Percentiles rank a stretch among this genome's conserved stretches.
Conservation (phyloP, 768 basidiomycete genomes). For the Leccinum incarnatum region DNA sequence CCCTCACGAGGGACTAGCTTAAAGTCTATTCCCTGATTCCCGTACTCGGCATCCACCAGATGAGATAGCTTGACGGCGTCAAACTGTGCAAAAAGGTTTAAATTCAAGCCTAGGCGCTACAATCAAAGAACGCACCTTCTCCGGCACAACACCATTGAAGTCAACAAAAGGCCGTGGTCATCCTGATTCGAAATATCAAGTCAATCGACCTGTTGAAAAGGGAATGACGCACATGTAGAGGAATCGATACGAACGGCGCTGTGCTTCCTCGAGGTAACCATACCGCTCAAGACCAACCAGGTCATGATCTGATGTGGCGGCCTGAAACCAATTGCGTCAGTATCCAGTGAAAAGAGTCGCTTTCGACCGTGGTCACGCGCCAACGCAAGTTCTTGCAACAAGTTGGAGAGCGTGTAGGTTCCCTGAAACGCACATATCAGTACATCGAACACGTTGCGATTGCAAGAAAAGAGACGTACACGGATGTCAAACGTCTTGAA, state of each 20-base stretch:
- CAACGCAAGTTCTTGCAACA: slow-evolving; percentile 96
- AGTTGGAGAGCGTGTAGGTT: slow-evolving; percentile 98
- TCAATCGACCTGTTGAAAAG: neutral
- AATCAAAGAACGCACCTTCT: slow-evolving; percentile 58
- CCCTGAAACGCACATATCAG: slow-evolving; percentile 50
- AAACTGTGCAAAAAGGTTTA: slow-evolving; percentile 49
- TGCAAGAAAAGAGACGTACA: slow-evolving; percentile 39
- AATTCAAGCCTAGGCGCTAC: neutral
- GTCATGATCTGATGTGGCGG: slow-evolving; percentile 99
- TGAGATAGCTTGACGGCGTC: slow-evolving; percentile 96
- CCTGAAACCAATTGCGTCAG: slow-evolving; percentile 40
- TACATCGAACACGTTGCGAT: slow-evolving; percentile 2
- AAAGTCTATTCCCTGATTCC: slow-evolving; percentile 96
- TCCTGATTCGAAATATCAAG: slow-evolving; percentile 45
- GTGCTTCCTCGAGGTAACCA: slow-evolving; percentile 90
- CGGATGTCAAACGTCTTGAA: slow-evolving; percentile 98
- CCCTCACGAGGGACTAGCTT: slow-evolving; percentile 96
- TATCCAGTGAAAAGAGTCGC: slow-evolving; percentile 35
- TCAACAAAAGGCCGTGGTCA: slow-evolving; percentile 92
- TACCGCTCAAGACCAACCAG: slow-evolving; percentile 96
- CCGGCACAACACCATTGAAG: slow-evolving; percentile 97
- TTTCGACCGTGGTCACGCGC: slow-evolving; percentile 94
- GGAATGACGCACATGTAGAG: slow-evolving; percentile 87
- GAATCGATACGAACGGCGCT: slow-evolving; percentile 91
- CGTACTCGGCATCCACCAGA: slow-evolving; percentile 95